Percentiles rank a stretch among this genome's conserved stretches.
Conservation (phyloP, 176 grass and related monocot species). For the Triticum urartu region DNA sequence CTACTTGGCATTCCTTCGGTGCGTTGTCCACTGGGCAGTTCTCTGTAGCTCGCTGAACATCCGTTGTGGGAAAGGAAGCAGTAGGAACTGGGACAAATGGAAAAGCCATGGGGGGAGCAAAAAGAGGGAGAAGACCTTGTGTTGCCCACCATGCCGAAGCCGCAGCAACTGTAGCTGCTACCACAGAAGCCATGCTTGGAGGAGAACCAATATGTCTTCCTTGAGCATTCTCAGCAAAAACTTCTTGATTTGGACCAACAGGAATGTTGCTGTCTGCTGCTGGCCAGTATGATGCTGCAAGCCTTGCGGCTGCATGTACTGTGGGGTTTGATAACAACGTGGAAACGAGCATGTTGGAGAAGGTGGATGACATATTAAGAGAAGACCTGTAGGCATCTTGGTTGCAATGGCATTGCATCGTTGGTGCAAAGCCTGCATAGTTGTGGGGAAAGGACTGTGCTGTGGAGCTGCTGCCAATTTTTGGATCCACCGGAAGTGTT, state of each 20-base stretch:
- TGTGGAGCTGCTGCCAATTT: conserved; percentile 28
- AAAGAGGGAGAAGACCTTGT: conserved; percentile 89
- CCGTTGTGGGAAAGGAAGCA: conserved; percentile 29
- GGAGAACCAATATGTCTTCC: conserved; percentile 38
- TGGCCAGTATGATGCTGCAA: conserved; percentile 85
- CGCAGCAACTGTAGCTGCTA: conserved; percentile 78
- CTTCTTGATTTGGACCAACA: conserved; percentile 48
- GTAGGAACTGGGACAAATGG: conserved; percentile 45
- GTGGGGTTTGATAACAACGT: conserved; percentile 84
- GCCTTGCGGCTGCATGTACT: conserved; percentile 65
- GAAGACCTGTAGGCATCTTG: conserved; percentile 74
- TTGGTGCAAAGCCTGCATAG: conserved; percentile 47
- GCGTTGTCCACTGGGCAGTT: conserved; percentile 30
- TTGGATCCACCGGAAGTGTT: conserved; percentile 37
- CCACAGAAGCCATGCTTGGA: conserved; percentile 68
- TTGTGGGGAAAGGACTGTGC: conserved; percentile 43
- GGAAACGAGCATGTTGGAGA: conserved; percentile 79
- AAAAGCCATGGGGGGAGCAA: conserved; percentile 52
- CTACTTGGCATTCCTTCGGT: conserved; percentile 40
- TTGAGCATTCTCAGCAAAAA: conserved; percentile 39
- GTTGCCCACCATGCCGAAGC: conserved; percentile 94
- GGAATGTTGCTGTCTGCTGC: conserved; percentile 37
- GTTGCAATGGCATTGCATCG: conserved; percentile 53
- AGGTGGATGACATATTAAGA: conserved; percentile 61
- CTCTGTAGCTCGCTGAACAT: conserved; percentile 35